Evolutionary conservation across 2,329 filamentous ascomycete species (phyloP).

Genomic region (Periconia macrospinosa): DNA sequence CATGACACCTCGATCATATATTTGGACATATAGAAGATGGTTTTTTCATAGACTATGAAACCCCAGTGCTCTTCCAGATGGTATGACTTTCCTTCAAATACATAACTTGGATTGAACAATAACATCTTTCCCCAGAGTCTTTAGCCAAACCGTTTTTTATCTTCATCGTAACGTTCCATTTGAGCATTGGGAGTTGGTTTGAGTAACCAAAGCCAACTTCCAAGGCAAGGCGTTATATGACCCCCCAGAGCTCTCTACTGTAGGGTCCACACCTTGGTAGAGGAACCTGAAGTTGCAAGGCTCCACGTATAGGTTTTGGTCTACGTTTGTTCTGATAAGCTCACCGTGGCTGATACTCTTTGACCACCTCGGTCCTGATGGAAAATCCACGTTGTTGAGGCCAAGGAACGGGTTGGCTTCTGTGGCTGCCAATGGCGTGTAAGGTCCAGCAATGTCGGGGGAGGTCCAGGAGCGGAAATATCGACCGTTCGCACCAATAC

Average conservation of each 20-base stretch:
- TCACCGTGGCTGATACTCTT: slow-evolving; percentile 43
- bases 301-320: slow-evolving; percentile 43
- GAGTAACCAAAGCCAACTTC: slow-evolving; percentile 39
- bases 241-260: slow-evolving; percentile 13
- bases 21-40: no score
- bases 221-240: slow-evolving; percentile 45
- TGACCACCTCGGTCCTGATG: slow-evolving; percentile 37
- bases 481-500: slow-evolving; percentile 36
- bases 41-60: no score
- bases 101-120: background rate
- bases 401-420: slow-evolving; percentile 44
- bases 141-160: no score
- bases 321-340: slow-evolving; percentile 37
- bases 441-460: slow-evolving; percentile 32
- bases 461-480: slow-evolving; percentile 48
- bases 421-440: slow-evolving; percentile 39
- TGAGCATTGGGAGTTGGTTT: slow-evolving; percentile 7
- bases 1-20: no score
- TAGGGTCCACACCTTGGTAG: slow-evolving; percentile 45
- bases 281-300: slow-evolving; percentile 39
- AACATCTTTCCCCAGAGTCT: background rate
- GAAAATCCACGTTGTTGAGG: slow-evolving; percentile 42
- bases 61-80: no score
- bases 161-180: background rate
- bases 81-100: background rate